Evolutionary conservation across 2,329 filamentous ascomycete species (phyloP).

Genomic region (Torrubiella hemipterigena): DNA sequence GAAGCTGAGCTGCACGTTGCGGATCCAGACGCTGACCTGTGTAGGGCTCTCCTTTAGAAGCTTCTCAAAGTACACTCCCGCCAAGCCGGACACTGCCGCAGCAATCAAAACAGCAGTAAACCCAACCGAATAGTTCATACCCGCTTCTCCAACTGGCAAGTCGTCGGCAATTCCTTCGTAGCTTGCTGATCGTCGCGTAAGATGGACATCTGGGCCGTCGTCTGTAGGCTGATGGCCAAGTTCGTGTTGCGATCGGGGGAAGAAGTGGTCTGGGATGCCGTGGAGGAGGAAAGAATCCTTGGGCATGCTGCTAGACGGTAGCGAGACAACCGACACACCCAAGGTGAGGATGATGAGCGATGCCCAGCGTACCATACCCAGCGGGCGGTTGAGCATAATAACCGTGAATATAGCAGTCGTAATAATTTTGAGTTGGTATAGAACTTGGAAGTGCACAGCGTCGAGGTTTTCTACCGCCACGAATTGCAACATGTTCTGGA

Average conservation of each 20-base stretch:
- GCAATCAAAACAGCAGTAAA: constrained; percentile 67
- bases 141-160: constrained; percentile 29
- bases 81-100: constrained; percentile 70
- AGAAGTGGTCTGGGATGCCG: constrained; percentile 54
- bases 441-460: constrained; percentile 83
- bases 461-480: constrained; percentile 83
- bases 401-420: constrained; percentile 83
- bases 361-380: constrained; percentile 67
- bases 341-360: constrained; percentile 67
- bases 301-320: constrained; percentile 49
- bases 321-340: constrained; percentile 76
- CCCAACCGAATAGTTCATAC: constrained; percentile 70
- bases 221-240: constrained; percentile 42
- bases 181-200: constrained; percentile 63
- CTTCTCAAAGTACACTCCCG: constrained; percentile 82
- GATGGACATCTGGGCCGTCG: constrained; percentile 15
- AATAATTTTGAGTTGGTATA: constrained; percentile 90
- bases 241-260: constrained; percentile 69
- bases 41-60: constrained; percentile 74
- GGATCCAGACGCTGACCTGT: constrained; percentile 75
- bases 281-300: constrained; percentile 48
- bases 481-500: constrained; percentile 92
- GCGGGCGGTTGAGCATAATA: constrained; percentile 55
- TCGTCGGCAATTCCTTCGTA: constrained; percentile 75
- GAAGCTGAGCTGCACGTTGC: constrained; percentile 88